A percentile compares a stretch with the other conserved stretches of the same genome.
These are phyloP conservation scores for Monotropa hypopitys DNA, from an alignment of 179 eudicot genomes.

Conservation along the genomic window DNA sequence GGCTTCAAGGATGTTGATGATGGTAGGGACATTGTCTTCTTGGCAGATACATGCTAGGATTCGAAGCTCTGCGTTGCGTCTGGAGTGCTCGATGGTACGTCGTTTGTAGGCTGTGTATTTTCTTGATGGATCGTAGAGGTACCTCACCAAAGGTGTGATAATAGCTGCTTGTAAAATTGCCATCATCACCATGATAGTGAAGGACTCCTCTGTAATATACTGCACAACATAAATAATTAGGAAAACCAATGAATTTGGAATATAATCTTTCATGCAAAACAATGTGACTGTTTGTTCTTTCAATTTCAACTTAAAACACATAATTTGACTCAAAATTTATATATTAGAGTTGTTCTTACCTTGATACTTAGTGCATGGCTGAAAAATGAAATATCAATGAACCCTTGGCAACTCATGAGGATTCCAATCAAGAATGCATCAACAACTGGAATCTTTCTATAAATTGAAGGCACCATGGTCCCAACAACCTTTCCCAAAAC, in stretches of 20 bases:
- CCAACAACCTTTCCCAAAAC: neutral
- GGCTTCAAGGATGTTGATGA: slow-evolving; percentile 18
- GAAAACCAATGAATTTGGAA: too few species aligned
- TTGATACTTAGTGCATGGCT: too few species aligned
- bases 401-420: neutral
- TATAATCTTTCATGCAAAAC: neutral
- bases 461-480: neutral
- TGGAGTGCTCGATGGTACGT: neutral
- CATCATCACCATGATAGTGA: neutral
- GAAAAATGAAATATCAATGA: neutral
- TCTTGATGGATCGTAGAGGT: neutral
- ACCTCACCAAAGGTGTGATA: neutral
- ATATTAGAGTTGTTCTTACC: neutral
- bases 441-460: neutral
- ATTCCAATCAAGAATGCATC: neutral
- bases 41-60: slow-evolving; percentile 26
- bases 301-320: too few species aligned
- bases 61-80: slow-evolving; percentile 10
- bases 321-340: too few species aligned
- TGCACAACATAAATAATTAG: neutral
- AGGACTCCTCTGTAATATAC: neutral
- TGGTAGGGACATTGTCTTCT: slow-evolving; percentile 22
- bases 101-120: neutral
- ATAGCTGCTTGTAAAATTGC: neutral
- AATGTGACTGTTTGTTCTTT: neutral